phyloP scores from a whole-genome alignment of 1,284 basidiomycete genomes.

The Papiliotrema flavescens region DNA sequence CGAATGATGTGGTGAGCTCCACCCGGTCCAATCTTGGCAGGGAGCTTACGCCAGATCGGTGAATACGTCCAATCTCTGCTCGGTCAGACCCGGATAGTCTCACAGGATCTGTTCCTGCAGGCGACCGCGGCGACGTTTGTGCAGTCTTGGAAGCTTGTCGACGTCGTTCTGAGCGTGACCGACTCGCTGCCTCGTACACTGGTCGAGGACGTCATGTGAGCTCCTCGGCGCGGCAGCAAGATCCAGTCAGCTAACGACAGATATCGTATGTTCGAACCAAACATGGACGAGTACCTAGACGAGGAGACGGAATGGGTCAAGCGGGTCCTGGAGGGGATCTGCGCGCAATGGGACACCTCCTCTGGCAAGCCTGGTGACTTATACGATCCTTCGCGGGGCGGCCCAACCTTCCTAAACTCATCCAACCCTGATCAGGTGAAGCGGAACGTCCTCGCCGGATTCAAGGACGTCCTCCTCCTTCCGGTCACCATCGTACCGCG shows the following conservation, averaged over 20 bases:
- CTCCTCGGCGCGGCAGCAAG: no score
- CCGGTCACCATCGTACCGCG: conserved; percentile 95
- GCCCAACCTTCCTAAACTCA: conserved; percentile 66
- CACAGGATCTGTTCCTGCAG: conserved; percentile 69
- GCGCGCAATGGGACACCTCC: conserved; percentile 67
- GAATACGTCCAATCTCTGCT: conserved; percentile 83
- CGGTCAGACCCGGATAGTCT: conserved; percentile 69
- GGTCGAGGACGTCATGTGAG: conserved; percentile 79
- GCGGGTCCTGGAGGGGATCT: conserved; percentile 67
- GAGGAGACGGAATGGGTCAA: conserved; percentile 86
- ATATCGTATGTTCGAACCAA: conserved; percentile 86
- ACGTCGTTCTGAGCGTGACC: conserved; percentile 58
- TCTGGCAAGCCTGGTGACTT: neutral
- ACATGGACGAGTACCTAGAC: conserved; percentile 95
- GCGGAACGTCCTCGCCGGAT: conserved; percentile 84
- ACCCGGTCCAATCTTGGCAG: neutral
- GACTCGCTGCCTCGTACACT: conserved; percentile 46
- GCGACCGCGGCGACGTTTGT: conserved; percentile 85
- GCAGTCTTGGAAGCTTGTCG: conserved; percentile 81
- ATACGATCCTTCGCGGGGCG: neutral
- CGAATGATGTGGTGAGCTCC: conserved; percentile 39
- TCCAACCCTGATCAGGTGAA: conserved; percentile 90
- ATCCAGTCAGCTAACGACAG: conserved; percentile 48
- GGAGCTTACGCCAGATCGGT: conserved; percentile 58
- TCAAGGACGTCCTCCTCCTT: conserved; percentile 81